Percentiles rank a stretch among this genome's conserved stretches.
These are phyloP conservation scores for Erucastrum elatum DNA, from an alignment of 345 rosid species.

Conservation along the genomic window DNA sequence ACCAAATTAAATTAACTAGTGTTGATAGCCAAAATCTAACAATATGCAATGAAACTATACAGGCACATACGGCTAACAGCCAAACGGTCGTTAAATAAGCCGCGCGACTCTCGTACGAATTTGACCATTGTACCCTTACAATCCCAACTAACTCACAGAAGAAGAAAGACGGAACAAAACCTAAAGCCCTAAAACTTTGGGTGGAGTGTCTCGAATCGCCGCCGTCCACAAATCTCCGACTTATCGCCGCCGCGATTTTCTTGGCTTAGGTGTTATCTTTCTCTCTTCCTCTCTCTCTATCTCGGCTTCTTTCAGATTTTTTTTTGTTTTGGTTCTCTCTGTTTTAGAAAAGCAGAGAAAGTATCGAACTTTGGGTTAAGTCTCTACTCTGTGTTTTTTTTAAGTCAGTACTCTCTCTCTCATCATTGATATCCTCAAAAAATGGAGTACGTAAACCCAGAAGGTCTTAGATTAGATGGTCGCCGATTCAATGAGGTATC, in stretches of 20 bases:
- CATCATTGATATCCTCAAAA: background rate
- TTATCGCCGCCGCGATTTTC: constrained; percentile 1
- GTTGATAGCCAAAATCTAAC: too few relatives aligned
- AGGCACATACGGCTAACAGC: too few relatives aligned
- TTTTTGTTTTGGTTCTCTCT: background rate
- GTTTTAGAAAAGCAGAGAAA: background rate
- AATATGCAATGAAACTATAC: too few relatives aligned
- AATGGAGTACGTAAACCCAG: constrained; percentile 89
- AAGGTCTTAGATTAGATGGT: constrained; percentile 83
- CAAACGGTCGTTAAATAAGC: too few relatives aligned
- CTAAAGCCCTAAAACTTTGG: too few relatives aligned
- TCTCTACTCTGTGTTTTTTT: too few relatives aligned
- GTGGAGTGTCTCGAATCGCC: background rate
- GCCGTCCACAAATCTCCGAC: constrained; percentile 24
- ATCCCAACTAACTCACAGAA: too few relatives aligned
- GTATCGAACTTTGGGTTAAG: background rate
- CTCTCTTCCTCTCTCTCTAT: background rate
- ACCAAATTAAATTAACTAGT: too few relatives aligned
- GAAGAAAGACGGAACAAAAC: too few relatives aligned
- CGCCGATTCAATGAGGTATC: constrained; percentile 75
- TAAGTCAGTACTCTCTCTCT: too few relatives aligned
- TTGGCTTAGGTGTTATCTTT: background rate
- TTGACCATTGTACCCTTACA: too few relatives aligned
- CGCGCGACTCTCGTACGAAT: too few relatives aligned
- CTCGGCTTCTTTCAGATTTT: background rate